Conservation (phyloP, 257 asterid species). For the Mentha longifolia region DNA sequence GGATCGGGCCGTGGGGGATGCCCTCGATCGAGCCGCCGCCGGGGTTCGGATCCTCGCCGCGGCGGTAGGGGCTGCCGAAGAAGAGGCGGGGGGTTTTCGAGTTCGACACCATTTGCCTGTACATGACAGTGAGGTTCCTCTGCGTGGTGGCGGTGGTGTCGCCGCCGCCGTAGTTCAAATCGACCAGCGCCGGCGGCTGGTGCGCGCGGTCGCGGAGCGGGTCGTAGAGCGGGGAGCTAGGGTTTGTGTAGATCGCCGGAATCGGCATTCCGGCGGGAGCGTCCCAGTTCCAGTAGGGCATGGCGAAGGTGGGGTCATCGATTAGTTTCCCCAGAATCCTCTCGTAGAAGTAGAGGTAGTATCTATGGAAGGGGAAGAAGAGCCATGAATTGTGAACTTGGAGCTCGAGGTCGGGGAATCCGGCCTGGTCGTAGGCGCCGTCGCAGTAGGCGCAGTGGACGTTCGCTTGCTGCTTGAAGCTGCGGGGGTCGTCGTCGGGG, state of each 20-base stretch:
- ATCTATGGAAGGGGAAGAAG: conserved; percentile 75
- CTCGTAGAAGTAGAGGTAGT: conserved; percentile 74
- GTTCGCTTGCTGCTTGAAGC: conserved; percentile 76
- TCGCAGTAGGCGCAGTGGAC: conserved; percentile 90
- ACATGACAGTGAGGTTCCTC: conserved; percentile 65
- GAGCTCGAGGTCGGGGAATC: conserved; percentile 73
- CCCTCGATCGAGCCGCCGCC: conserved; percentile 76
- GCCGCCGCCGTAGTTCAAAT: conserved; percentile 55
- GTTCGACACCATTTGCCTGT: conserved; percentile 74
- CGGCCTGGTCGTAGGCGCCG: conserved; percentile 81
- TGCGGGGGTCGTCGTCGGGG: conserved; percentile 84
- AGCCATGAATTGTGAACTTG: conserved; percentile 85
- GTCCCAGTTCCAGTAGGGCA: conserved; percentile 91
- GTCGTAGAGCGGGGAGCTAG: conserved; percentile 58
- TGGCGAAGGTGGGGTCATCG: conserved; percentile 69
- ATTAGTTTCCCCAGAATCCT: conserved; percentile 63
- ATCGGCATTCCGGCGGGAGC: conserved; percentile 66
- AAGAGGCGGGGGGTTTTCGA: conserved; percentile 57
- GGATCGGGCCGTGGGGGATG: conserved; percentile 72
- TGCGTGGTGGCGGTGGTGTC: conserved; percentile 17
- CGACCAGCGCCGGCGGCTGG: conserved; percentile 67
- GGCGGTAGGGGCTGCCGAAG: conserved; percentile 67
- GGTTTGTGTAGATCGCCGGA: conserved; percentile 54
- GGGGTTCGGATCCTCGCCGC: conserved; percentile 64
- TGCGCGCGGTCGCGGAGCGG: conserved; percentile 58